These are phyloP conservation scores for Solanum tacnaense DNA, from an alignment of 257 asterid species.

Conservation along the genomic window DNA sequence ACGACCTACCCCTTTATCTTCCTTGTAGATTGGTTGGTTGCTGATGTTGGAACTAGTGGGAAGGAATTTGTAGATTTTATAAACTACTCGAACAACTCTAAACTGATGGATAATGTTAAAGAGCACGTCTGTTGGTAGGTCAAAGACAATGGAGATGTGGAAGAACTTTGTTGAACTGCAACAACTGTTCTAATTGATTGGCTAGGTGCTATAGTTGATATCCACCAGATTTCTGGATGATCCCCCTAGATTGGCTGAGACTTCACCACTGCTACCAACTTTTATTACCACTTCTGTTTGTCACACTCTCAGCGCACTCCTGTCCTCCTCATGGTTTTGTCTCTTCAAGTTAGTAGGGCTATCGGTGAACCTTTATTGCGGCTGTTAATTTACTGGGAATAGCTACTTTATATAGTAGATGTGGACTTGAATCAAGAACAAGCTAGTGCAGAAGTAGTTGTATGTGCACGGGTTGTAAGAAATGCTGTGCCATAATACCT, in stretches of 20 bases:
- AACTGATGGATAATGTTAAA: background rate
- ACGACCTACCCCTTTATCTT: background rate
- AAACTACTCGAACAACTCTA: background rate
- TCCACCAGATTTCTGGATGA: background rate
- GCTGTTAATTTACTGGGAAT: background rate
- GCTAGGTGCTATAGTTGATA: background rate
- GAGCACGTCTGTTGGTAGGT: background rate
- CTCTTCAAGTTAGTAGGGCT: background rate
- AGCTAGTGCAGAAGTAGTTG: background rate
- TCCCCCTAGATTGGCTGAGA: background rate
- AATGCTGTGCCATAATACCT: background rate
- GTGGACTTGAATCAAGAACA: background rate
- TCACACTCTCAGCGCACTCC: background rate
- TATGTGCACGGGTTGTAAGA: background rate
- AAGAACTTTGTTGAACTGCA: background rate
- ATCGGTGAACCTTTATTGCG: background rate
- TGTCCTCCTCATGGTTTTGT: background rate
- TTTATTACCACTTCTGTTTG: background rate
- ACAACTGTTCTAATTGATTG: background rate
- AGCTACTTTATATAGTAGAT: background rate
- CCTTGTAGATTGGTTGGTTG: background rate
- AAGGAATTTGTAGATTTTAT: background rate
- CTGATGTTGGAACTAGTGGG: background rate
- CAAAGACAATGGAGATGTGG: background rate
- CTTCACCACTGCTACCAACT: background rate